Conservation (phyloP, 495 filamentous ascomycete genomes). For the Penicillium argentinense region DNA sequence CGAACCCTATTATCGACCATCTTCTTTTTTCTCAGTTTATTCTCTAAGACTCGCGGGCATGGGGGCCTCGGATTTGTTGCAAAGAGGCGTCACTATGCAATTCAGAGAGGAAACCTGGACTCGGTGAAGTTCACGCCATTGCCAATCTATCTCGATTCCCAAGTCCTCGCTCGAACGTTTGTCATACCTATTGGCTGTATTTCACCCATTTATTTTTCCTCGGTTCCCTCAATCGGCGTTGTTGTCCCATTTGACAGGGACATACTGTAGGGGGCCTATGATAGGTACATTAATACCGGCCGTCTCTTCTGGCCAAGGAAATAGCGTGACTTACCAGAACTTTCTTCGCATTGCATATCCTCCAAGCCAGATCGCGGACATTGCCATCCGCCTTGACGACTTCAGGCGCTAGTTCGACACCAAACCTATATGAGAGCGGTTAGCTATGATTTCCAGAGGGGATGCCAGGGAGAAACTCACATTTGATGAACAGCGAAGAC, state of each 20-base stretch:
- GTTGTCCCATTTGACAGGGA: conserved; percentile 41
- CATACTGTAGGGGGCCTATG: conserved; percentile 51
- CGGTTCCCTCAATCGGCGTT: conserved; percentile 35
- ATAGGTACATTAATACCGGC: not conserved
- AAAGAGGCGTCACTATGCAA: not conserved
- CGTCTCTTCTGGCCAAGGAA: not conserved
- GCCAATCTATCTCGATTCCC: not conserved
- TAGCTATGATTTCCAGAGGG: conserved; percentile 1
- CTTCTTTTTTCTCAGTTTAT: not conserved
- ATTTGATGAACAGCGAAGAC: conserved; percentile 95
- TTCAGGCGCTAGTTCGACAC: conserved; percentile 89
- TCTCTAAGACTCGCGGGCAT: too few relatives aligned
- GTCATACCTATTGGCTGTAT: not conserved
- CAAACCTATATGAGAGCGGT: conserved; percentile 59
- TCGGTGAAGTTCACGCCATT: not conserved
- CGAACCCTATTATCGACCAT: too few relatives aligned
- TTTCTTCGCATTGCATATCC: conserved; percentile 92
- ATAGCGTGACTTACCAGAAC: conserved; percentile 68
- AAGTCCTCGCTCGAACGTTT: not conserved
- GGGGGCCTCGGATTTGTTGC: too few relatives aligned
- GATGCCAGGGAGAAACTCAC: conserved; percentile 38
- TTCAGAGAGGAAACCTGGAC: not conserved
- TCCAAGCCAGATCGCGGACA: conserved; percentile 88
- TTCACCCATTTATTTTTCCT: conserved; percentile 14
- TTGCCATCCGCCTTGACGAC: conserved; percentile 93